Evolutionary conservation across 495 filamentous ascomycete genomes (phyloP).

Genomic region (Tricharina praecox): DNA sequence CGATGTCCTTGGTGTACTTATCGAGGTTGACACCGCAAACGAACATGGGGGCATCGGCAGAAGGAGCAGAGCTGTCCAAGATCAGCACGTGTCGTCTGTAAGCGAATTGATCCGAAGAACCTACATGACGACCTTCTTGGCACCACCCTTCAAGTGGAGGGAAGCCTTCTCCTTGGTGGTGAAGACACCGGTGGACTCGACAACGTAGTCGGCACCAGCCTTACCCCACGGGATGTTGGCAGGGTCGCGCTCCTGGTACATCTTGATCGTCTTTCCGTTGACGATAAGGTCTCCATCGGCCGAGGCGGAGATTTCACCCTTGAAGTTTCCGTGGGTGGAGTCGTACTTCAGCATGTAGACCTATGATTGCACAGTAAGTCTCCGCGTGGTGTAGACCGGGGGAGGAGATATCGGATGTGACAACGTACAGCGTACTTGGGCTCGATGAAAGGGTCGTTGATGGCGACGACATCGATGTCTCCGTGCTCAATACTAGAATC

Average conservation of each 20-base stretch:
- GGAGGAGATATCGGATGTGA: background rate
- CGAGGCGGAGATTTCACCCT: conserved; percentile 63
- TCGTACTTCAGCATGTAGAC: conserved; percentile 99
- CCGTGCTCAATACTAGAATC: conserved; percentile 66
- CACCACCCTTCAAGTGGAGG: conserved; percentile 92
- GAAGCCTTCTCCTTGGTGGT: conserved; percentile 93
- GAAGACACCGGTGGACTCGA: conserved; percentile 99
- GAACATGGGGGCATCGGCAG: conserved; percentile 98
- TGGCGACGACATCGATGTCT: conserved; percentile 77
- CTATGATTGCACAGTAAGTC: conserved; percentile 30
- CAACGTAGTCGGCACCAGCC: conserved; percentile 82
- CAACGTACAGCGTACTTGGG: conserved; percentile 83
- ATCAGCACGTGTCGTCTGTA: no score
- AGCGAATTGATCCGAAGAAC: conserved; percentile 6
- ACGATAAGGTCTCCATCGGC: conserved; percentile 57
- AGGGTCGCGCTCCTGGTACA: conserved; percentile 90
- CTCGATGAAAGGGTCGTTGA: conserved; percentile 99
- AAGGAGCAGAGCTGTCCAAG: conserved; percentile 76
- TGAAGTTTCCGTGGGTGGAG: conserved; percentile 90
- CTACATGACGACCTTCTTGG: conserved; percentile 94
- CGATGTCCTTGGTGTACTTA: conserved; percentile 70
- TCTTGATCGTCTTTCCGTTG: conserved; percentile 91
- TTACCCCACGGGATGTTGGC: conserved; percentile 77
- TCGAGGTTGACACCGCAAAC: conserved; percentile 98
- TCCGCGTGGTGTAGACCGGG: background rate